Evolutionary conservation across 129 eudicot genomes (phyloP).

Genomic region (Logfia minima): DNA sequence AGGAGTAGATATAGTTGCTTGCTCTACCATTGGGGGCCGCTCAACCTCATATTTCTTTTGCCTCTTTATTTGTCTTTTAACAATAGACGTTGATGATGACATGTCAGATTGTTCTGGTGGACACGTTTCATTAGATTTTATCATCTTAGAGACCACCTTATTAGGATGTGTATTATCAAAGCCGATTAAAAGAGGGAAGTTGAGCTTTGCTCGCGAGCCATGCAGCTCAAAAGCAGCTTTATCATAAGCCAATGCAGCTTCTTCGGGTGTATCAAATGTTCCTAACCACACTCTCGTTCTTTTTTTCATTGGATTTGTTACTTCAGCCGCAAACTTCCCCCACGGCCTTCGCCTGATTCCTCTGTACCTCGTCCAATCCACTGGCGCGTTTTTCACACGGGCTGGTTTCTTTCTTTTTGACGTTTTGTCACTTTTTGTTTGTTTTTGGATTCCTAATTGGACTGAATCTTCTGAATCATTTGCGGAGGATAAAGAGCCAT

Average conservation of each 20-base stretch:
- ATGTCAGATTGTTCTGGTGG: neutral
- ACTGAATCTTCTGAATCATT: neutral
- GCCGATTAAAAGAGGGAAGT: constrained; percentile 45
- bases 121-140: neutral
- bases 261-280: constrained; percentile 57
- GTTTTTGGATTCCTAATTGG: neutral
- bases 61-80: neutral
- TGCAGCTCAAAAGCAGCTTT: constrained; percentile 48
- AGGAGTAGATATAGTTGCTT: neutral
- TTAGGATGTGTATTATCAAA: neutral
- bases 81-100: constrained; percentile 14
- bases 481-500: neutral
- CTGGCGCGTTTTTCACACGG: constrained; percentile 19
- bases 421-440: neutral
- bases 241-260: constrained; percentile 60
- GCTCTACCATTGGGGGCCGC: neutral
- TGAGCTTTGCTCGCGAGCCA: constrained; percentile 46
- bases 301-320: constrained; percentile 45
- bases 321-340: constrained; percentile 62
- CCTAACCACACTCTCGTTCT: constrained; percentile 51
- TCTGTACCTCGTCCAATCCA: constrained; percentile 40
- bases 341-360: constrained; percentile 57
- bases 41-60: constrained; percentile 19
- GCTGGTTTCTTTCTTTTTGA: constrained; percentile 15
- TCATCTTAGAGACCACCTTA: constrained; percentile 7